Base-by-base conservation (phyloP, 202 grass and related monocot species). In the Saccharum hybrid region DNA sequence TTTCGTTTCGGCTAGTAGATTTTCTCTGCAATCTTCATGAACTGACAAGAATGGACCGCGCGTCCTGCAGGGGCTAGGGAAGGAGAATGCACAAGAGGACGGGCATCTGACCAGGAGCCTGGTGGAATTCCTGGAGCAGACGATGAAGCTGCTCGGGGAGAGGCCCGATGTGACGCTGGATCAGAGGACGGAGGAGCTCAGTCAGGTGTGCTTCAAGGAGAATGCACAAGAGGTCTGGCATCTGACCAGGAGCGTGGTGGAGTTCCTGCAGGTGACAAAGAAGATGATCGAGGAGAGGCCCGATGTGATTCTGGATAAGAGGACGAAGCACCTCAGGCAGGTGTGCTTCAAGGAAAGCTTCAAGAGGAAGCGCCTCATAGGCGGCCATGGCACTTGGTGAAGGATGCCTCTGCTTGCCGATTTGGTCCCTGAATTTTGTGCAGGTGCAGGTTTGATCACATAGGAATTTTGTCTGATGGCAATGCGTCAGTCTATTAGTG, bases 291-390 rank as follows among this genome's bases (percentile, higher is more conserved):
- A 94, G 83, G 63, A 88, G 49, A 78, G 18, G 10, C 88, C 79
- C 82, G 39, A 41, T 0, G 6, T 67, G 38, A 40, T 69, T 14
- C 52, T 91, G 9, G 75, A 91, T 13, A n/a, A 81, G 28, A 22
- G 43, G 21, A 91, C 84, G 0, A 91, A 83, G 84, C 38, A 30
- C 41, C 68, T 90, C 51, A 89, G 84, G 74, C 92, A 94, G 45
- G 78, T 28, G 21, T 91, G 70, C 43, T 94, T 94, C 84, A 91
- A 89, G 89, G 84, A 88, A 54, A 86, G 72, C 3, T 91, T 80
- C 92, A 94, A 88, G 89, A 94, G 63, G 57, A 76, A 60, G 72
- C 71, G 75, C 34, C 80, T 83, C 22, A 68, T 79, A 62, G 39
- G 76, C 30, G 46, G 57, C 22, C 49, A 88, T 36, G 63, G 48